Base-by-base conservation (phyloP, 192 early-diverging fungal genomes). In the Coemansia sp. region DNA sequence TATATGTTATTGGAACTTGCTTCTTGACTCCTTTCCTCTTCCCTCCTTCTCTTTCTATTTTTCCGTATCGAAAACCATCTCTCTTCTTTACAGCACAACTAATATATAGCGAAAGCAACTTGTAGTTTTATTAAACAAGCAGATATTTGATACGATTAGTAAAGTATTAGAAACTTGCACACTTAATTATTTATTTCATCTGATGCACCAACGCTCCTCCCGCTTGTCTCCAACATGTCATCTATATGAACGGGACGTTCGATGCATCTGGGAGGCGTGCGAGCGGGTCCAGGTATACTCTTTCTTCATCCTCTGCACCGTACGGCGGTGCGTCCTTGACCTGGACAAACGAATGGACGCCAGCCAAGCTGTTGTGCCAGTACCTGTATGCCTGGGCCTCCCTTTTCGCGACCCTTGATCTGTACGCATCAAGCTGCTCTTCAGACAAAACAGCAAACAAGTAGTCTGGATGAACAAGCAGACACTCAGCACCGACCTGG, bases 311-410 rank as follows among this genome's bases (percentile, higher is more conserved):
- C 18, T 77, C 84, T 20, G 83, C 83, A 6, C 83, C 81, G 79
- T 92, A 96, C 41, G 94, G 94, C n/a, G 94, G 83, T 18, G 75
- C 80, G 43, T 70, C 72, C 81, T 96, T 96, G 72, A 92, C 82
- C 29, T 86, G 87, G 25, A 97, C 87, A 42, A 97, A 85, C 24
- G 85, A 80, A n/a, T 78, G 80, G n/a, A 75, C 77, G 26, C 85
- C 90, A 32, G 88, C 89, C 41, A 97, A 74, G 8, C 81, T 81
- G 67, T 97, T 85, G 64, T 97, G 94, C 74, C 87, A 82, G 76
- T 91, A 90, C n/a, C 94, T 82, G 79, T 93, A 92, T 6, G 88
- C 72, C 50, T 76, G 69, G 27, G 80, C 78, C 57, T 90, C 83
- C 40, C 94, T 83, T 19, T 67, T 40, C 17, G 78, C 63, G 25